Conservation (phyloP, 2,329 filamentous ascomycete species). For the Teratosphaeria destructans region DNA sequence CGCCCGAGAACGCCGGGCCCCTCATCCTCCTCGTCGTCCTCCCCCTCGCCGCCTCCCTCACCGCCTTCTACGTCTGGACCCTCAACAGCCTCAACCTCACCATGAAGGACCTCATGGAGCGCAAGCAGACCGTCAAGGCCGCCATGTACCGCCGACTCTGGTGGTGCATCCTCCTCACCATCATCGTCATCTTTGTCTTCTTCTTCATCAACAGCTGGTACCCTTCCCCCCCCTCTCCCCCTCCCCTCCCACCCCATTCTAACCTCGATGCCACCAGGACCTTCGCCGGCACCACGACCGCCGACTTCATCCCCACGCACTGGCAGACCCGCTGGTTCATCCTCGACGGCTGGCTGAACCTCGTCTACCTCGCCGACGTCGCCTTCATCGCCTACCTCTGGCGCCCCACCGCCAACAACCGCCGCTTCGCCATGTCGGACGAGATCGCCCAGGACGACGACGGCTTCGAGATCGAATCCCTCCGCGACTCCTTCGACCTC, state of each 20-base stretch:
- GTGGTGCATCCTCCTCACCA: conserved; percentile 91
- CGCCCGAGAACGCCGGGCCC: conserved; percentile 79
- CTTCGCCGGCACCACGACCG: conserved; percentile 74
- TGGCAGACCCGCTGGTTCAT: conserved; percentile 98
- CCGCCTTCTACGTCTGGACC: conserved; percentile 97
- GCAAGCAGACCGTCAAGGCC: conserved; percentile 88
- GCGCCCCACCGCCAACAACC: conserved; percentile 92
- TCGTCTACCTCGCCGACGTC: conserved; percentile 92
- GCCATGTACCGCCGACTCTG: conserved; percentile 96
- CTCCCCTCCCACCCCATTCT: background rate
- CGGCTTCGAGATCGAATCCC: conserved; percentile 90
- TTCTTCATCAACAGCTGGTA: conserved; percentile 94
- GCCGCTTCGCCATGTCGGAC: conserved; percentile 96
- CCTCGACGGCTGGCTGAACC: conserved; percentile 90
- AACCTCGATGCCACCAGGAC: conserved; percentile 31
- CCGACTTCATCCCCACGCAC: conserved; percentile 87
- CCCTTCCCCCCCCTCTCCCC: background rate
- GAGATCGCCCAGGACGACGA: conserved; percentile 98
- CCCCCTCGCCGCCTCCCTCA: conserved; percentile 81
- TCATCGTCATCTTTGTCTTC: conserved; percentile 92
- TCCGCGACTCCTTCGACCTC: conserved; percentile 64
- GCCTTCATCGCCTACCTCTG: conserved; percentile 90
- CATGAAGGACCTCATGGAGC: conserved; percentile 88
- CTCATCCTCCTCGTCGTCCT: conserved; percentile 88
- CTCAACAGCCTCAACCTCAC: conserved; percentile 89